These are phyloP conservation scores for Trichopus zeylanicus DNA, from an alignment of 116 monocot species.

Conservation along the genomic window DNA sequence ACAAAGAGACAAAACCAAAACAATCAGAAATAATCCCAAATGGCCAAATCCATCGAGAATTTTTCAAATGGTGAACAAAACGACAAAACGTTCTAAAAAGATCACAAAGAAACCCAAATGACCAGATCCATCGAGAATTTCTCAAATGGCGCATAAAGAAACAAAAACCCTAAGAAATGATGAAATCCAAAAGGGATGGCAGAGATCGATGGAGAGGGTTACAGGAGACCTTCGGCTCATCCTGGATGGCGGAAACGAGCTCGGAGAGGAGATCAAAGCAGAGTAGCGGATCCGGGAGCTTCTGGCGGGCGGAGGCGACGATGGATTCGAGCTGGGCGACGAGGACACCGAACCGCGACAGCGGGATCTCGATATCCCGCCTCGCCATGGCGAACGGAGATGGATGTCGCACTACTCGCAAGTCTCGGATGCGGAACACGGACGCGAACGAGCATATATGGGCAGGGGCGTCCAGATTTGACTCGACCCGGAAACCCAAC, in stretches of 20 bases:
- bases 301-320: slow-evolving; percentile 64
- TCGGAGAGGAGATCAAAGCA: slow-evolving; percentile 98
- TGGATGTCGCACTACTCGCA: too few species aligned
- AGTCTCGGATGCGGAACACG: too few species aligned
- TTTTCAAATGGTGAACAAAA: too few species aligned
- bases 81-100: too few species aligned
- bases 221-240: slow-evolving; percentile 61
- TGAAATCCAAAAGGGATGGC: background rate
- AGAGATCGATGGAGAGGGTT: background rate
- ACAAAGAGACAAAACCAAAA: too few species aligned
- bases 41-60: too few species aligned
- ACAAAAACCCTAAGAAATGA: background rate
- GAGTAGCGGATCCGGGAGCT: slow-evolving; percentile 76
- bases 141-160: background rate
- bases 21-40: too few species aligned
- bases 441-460: too few species aligned
- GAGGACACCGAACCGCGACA: slow-evolving; percentile 82
- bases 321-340: slow-evolving; percentile 96
- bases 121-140: background rate
- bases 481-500: too few species aligned
- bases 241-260: slow-evolving; percentile 69
- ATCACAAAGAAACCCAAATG: background rate
- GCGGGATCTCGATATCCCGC: slow-evolving; percentile 32
- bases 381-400: slow-evolving; percentile 46
- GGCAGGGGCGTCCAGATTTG: too few species aligned